Conservation (phyloP, 2,329 filamentous ascomycete genomes). For the Cercospora sesami region DNA sequence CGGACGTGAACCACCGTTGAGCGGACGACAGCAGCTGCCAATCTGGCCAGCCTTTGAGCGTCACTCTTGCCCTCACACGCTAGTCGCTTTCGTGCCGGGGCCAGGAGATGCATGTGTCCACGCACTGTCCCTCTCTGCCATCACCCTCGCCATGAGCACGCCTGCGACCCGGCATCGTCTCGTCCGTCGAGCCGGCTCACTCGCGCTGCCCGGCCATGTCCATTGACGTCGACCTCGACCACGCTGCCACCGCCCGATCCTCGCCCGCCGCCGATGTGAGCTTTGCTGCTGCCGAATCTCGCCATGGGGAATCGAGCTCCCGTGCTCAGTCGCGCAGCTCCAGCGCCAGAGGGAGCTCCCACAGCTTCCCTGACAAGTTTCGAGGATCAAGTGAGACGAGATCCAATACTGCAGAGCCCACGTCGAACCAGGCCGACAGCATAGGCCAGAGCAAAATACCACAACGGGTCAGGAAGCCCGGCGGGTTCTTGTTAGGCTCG, state of each 20-base stretch:
- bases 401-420: slow-evolving; percentile 9
- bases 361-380: slow-evolving; percentile 20
- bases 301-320: slow-evolving; percentile 33
- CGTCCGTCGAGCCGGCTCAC: not conserved
- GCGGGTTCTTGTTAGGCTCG: slow-evolving; percentile 43
- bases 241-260: slow-evolving; percentile 17
- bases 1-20: not conserved
- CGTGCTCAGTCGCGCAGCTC: slow-evolving; percentile 32
- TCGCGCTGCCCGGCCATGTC: slow-evolving; percentile 25
- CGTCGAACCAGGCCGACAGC: slow-evolving; percentile 9
- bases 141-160: slow-evolving; percentile 12
- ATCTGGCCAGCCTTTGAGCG: not conserved
- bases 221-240: slow-evolving; percentile 16
- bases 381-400: slow-evolving; percentile 9
- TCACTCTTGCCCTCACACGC: not conserved
- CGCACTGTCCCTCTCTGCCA: not conserved
- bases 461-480: slow-evolving; percentile 36
- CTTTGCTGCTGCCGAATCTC: slow-evolving; percentile 27
- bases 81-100: not conserved
- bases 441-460: slow-evolving; percentile 20
- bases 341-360: slow-evolving; percentile 18
- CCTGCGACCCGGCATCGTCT: slow-evolving; percentile 1
- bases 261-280: slow-evolving; percentile 32
- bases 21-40: not conserved
- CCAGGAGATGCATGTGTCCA: not conserved